Percentiles rank a stretch among this genome's conserved stretches.
Conservation (phyloP, 441 rosid species). For the Eruca vesicaria region DNA sequence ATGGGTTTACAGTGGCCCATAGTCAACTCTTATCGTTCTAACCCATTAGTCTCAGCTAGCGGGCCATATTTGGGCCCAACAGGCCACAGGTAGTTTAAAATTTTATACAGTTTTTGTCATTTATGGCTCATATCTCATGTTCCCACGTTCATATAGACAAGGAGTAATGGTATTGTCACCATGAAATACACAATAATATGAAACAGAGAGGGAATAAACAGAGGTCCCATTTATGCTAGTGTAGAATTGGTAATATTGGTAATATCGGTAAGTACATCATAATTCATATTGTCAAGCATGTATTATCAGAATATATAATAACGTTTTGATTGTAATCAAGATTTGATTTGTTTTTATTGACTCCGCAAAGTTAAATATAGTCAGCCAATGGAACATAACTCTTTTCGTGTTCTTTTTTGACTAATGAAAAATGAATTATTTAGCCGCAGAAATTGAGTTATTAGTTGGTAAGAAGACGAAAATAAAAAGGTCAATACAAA, state of each 20-base stretch:
- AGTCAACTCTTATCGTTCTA: too few relatives aligned
- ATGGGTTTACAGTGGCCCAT: too few relatives aligned
- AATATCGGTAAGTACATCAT: neutral
- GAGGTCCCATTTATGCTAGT: slow-evolving; percentile 9
- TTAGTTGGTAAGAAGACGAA: neutral
- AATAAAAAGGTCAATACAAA: slow-evolving; percentile 15
- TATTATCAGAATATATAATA: neutral
- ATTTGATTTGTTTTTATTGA: slow-evolving; percentile 16
- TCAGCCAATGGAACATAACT: slow-evolving; percentile 9
- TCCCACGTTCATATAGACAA: slow-evolving; percentile 15
- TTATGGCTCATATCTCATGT: slow-evolving; percentile 14
- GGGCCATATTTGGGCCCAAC: too few relatives aligned
- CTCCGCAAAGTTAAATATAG: neutral
- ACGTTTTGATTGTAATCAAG: neutral
- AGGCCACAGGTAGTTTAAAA: too few relatives aligned
- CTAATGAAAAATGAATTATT: neutral
- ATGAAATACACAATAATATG: neutral
- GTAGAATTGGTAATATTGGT: neutral
- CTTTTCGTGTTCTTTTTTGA: slow-evolving; percentile 5
- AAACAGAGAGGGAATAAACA: neutral
- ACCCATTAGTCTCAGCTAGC: too few relatives aligned
- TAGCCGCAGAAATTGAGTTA: slow-evolving; percentile 22
- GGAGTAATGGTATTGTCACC: slow-evolving; percentile 12
- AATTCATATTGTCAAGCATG: slow-evolving; percentile 2
- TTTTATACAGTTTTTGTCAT: neutral